Percentiles rank a stretch among this genome's conserved stretches.
Evolutionary conservation across 2,329 filamentous ascomycete species (phyloP).

Genomic region (Achaetomium macrosporum): DNA sequence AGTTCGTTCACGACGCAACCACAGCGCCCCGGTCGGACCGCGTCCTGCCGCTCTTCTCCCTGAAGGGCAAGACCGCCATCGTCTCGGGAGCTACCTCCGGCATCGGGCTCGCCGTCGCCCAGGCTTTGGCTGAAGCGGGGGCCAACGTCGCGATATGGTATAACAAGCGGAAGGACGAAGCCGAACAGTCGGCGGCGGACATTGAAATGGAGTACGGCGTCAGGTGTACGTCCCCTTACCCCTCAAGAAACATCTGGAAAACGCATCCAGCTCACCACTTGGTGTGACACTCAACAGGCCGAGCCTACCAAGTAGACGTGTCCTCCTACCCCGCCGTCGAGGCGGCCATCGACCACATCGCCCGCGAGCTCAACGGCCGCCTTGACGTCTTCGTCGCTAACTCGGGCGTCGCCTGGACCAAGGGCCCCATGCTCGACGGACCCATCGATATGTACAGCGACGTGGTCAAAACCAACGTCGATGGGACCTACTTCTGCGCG

Average conservation of each 20-base stretch:
- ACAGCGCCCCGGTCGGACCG: conserved; percentile 40
- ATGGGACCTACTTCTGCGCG: conserved; percentile 73
- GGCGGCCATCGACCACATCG: conserved; percentile 44
- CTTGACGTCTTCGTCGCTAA: conserved; percentile 78
- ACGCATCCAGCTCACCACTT: not conserved
- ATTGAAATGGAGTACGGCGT: conserved; percentile 63
- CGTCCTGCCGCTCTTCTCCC: conserved; percentile 61
- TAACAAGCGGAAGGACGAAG: conserved; percentile 62
- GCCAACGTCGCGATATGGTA: conserved; percentile 70
- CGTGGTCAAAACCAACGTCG: conserved; percentile 66
- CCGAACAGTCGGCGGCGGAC: conserved; percentile 53
- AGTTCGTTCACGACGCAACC: conserved; percentile 55
- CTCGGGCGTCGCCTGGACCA: conserved; percentile 67
- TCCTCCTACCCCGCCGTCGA: conserved; percentile 47
- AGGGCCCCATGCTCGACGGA: conserved; percentile 62
- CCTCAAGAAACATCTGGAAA: not conserved
- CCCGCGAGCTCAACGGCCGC: conserved; percentile 64
- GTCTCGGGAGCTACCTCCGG: conserved; percentile 62
- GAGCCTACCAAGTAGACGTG: conserved; percentile 58
- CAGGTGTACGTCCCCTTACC: conserved; percentile 46
- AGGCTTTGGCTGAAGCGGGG: conserved; percentile 62
- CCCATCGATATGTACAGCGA: conserved; percentile 57
- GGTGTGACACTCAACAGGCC: conserved; percentile 36
- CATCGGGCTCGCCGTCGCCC: conserved; percentile 60
- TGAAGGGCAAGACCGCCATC: conserved; percentile 65